Base-by-base conservation (phyloP, 2,329 filamentous ascomycete species). In the Blastomyces parvus region DNA sequence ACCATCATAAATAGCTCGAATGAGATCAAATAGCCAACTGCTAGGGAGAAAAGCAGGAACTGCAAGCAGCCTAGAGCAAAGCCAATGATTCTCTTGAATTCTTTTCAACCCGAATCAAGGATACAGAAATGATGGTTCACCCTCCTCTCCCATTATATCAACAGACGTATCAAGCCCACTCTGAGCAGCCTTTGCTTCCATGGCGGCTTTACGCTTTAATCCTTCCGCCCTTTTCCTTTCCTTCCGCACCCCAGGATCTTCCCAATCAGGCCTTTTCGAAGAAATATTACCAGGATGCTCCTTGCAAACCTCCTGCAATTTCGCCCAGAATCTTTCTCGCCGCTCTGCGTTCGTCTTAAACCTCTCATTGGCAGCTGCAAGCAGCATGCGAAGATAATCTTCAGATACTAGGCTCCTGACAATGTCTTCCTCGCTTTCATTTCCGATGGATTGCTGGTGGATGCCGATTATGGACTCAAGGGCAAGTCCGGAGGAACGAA, bases 381-480 rank as follows among this genome's bases (percentile, higher is more conserved):
- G 76, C 17, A 97, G 78, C 64, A 83, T 84, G 52, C 77, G 77
- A 5, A 97, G 80, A 70, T 94, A 91, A 9, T 79, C 78, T 42
- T 86, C 81, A 1, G 85, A 79, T 1, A 96, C 89, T 27, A 88
- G 74, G 48, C 79, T 80, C 27, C 78, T 70, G 17, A 82, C 79
- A 4, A 78, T 72, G 58, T 27, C 11, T 1, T 74, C 69, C 61
- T 77, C 70, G 56, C 77, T 64, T 4, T 66, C 63, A n/a, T 70
- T 67, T 38, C 68, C 17, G 22, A 36, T 50, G 38, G 61, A 58
- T 48, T 72, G 66, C 44, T 74, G 68, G n/a, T 67, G 72, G 59
- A 76, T 80, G 0, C 90, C 93, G 40, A 97, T 82, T 33, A 97
- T 82, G 0, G 89, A 90, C 76, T 96, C 90, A 65, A 97, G 85